Base-by-base conservation (phyloP, 257 asterid genomes). In the Solanum paucissectum region DNA sequence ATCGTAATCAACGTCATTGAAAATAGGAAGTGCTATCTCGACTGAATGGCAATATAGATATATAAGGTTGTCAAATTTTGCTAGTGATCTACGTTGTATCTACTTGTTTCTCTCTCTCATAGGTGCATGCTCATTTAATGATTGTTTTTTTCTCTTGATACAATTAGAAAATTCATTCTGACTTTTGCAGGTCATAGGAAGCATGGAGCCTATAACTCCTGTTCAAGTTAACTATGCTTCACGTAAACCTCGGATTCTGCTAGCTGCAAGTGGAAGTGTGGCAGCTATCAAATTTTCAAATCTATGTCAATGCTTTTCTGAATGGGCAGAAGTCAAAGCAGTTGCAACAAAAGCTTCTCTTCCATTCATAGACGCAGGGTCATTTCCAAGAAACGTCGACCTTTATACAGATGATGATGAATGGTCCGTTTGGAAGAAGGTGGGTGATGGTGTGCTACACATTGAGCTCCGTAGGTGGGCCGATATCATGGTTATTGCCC, bases 251-350 rank as follows among this genome's bases (percentile, higher is more conserved):
- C 94, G 92, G 32, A 94, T 96, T 87, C 92, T 96, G 83, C 96
- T 96, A 55, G 98, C 98, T 42, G 96, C 98, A 18, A 93, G 98
- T 89, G 99, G 98, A 82, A 94, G 99, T 86, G 99, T 96, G 62
- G 99, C 98, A 55, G 94, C 98, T 52, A 93, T 94, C 58, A 94
- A 96, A 89, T 96, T 96, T 89, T 93, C 98, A 8, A 92, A 94
- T 87, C 93, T 96, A 33, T 96, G 98, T 88, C 94, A 91, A 72
- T 90, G 94, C 89, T 92, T 96, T 90, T 88, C 93, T 38, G 98
- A 96, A 88, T 95, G 98, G 98, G 97, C 98, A 33, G 99, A 95
- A 87, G 98, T 96, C 37, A 94, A 92, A 90, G 99, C 98, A 38
- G 96, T 96, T 37, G 98, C 92, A 29, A 95, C 98, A 36, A 92